A percentile compares a stretch with the other conserved stretches of the same genome.
These are phyloP conservation scores for Alternaria sp. DNA, from an alignment of 2,329 filamentous ascomycete genomes.

Conservation along the genomic window DNA sequence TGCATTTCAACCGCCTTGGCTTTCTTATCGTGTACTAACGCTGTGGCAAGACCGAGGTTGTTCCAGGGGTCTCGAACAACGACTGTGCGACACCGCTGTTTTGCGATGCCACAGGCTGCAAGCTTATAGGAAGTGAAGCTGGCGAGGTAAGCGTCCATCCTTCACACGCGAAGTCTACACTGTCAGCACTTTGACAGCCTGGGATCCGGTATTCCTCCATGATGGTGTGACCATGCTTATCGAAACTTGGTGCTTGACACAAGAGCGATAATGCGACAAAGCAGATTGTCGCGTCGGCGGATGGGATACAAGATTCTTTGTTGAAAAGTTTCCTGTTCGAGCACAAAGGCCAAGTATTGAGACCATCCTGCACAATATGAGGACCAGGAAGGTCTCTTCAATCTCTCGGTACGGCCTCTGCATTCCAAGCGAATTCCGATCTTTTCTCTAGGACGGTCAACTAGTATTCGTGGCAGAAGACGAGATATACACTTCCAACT, in stretches of 20 bases:
- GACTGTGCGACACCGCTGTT: background rate
- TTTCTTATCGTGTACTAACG: background rate
- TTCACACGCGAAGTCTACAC: background rate
- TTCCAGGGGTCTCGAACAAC: background rate
- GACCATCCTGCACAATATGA: background rate
- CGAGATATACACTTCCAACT: background rate
- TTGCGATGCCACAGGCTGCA: background rate
- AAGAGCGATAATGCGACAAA: background rate
- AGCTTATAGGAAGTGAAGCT: background rate
- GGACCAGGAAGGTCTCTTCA: background rate
- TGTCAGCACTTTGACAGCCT: background rate
- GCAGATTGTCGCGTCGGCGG: background rate
- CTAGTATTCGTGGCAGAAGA: background rate
- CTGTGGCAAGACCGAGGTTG: background rate
- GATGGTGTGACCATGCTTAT: background rate
- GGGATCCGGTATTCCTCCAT: background rate
- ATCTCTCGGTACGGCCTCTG: background rate
- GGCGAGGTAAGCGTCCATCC: background rate
- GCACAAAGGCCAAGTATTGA: background rate
- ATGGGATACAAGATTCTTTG: background rate
- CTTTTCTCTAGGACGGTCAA: background rate
- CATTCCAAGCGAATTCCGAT: too few species aligned
- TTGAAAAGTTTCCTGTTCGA: background rate
- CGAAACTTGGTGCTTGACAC: background rate
- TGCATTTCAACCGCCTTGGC: background rate